Percentiles rank a stretch among this genome's conserved stretches.
Conservation (phyloP, 352 stramenopile genomes). For the Phytophthora capsici region DNA sequence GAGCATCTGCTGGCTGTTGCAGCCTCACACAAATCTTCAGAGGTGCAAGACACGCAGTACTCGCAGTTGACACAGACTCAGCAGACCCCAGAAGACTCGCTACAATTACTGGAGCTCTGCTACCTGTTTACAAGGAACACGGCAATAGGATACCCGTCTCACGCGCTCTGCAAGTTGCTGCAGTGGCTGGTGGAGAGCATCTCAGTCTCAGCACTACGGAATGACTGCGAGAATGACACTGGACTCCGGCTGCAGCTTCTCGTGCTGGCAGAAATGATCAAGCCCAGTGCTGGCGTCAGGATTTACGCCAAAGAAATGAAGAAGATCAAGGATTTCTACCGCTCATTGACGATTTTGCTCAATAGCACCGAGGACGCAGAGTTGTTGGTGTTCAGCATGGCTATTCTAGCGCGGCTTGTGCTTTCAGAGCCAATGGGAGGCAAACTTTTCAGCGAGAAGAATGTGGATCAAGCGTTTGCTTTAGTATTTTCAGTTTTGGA, state of each 20-base stretch:
- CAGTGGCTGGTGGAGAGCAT: slow-evolving; percentile 68
- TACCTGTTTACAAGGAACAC: slow-evolving; percentile 63
- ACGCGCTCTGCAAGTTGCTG: slow-evolving; percentile 69
- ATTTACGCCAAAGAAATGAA: slow-evolving; percentile 84
- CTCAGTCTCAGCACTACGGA: slow-evolving; percentile 45
- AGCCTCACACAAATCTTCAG: slow-evolving; percentile 4
- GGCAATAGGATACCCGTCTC: slow-evolving; percentile 73
- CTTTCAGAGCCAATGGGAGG: slow-evolving; percentile 74
- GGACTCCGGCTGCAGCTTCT: slow-evolving; percentile 74
- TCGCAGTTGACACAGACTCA: slow-evolving; percentile 40
- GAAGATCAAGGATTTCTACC: slow-evolving; percentile 83
- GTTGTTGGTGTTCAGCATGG: slow-evolving; percentile 80
- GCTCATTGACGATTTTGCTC: slow-evolving; percentile 79
- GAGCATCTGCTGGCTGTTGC: slow-evolving; percentile 51
- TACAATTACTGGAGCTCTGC: slow-evolving; percentile 68
- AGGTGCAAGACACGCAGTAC: slow-evolving; percentile 31
- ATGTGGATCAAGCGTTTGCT: slow-evolving; percentile 75
- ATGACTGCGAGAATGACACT: slow-evolving; percentile 51
- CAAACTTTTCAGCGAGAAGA: slow-evolving; percentile 86
- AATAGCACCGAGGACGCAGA: slow-evolving; percentile 81
- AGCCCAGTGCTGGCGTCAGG: slow-evolving; percentile 71
- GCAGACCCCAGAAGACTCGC: slow-evolving; percentile 26
- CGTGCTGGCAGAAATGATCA: slow-evolving; percentile 70
- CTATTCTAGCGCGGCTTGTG: slow-evolving; percentile 76
- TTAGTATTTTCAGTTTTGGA: slow-evolving; percentile 79